phyloP scores from a whole-genome alignment of 2,329 filamentous ascomycete species.

The Colletotrichum sp. region DNA sequence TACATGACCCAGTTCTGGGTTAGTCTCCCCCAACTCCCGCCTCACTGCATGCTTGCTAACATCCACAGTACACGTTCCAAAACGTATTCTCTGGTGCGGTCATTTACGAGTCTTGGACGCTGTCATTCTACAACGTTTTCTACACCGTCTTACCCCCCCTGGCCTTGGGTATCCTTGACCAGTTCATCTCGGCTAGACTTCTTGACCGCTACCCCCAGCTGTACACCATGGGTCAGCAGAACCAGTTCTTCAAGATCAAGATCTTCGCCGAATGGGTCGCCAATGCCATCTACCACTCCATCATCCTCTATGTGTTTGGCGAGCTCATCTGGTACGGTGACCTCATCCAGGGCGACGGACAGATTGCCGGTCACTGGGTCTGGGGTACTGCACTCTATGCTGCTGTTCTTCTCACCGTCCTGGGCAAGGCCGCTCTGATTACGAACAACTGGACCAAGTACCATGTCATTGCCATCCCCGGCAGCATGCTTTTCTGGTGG shows the following conservation, averaged over 20 bases:
- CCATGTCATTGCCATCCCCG: conserved; percentile 92
- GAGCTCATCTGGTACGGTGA: conserved; percentile 84
- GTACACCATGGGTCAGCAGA: conserved; percentile 91
- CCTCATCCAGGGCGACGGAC: conserved; percentile 78
- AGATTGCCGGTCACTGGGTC: conserved; percentile 91
- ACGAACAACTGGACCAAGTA: conserved; percentile 99
- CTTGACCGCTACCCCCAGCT: conserved; percentile 96
- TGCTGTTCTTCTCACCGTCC: conserved; percentile 88
- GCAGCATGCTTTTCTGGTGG: conserved; percentile 91
- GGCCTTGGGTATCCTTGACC: conserved; percentile 94
- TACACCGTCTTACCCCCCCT: conserved; percentile 95
- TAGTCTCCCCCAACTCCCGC: conserved; percentile 39
- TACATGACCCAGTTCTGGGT: conserved; percentile 99
- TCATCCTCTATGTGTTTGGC: conserved; percentile 87
- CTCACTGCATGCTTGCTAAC: conserved; percentile 26
- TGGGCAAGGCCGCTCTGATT: conserved; percentile 92
- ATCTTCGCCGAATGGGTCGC: conserved; percentile 92
- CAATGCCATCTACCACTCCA: conserved; percentile 94
- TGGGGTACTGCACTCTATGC: conserved; percentile 98
- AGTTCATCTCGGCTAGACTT: conserved; percentile 93
- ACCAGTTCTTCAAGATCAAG: conserved; percentile 90
- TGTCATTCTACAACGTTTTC: conserved; percentile 99
- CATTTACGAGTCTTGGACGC: conserved; percentile 98
- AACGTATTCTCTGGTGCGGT: conserved; percentile 97
- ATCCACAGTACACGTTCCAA: conserved; percentile 85